A percentile compares a stretch with the other conserved stretches of the same genome.
Evolutionary conservation across 2,329 filamentous ascomycete genomes (phyloP).

Genomic region (Neonectria hederae): DNA sequence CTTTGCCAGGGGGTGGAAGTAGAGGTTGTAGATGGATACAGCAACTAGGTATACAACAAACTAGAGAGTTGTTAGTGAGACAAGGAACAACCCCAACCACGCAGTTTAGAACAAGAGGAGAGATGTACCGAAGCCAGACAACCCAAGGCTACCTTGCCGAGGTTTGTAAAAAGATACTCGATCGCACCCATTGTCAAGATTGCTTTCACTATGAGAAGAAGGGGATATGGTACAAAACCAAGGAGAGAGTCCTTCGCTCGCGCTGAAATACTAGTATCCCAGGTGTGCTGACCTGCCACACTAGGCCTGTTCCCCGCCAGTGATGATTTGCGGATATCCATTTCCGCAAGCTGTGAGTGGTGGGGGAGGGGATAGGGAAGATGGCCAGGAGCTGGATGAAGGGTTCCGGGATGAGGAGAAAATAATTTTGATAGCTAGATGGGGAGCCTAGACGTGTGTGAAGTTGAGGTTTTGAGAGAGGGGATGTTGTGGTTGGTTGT

Average conservation of each 20-base stretch:
- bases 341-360: constrained; percentile 17
- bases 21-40: constrained; percentile 41
- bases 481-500: background rate
- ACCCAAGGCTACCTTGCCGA: constrained; percentile 15
- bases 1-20: constrained; percentile 44
- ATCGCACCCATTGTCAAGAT: constrained; percentile 17
- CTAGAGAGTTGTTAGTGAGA: constrained; percentile 15
- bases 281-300: constrained; percentile 29
- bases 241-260: background rate
- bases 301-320: constrained; percentile 8
- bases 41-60: constrained; percentile 21
- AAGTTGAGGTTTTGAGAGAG: background rate
- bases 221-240: background rate
- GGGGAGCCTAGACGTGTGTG: background rate
- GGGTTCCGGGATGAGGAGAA: constrained; percentile 1
- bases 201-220: background rate
- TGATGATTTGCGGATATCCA: constrained; percentile 26
- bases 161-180: constrained; percentile 18
- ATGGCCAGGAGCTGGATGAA: constrained; percentile 3
- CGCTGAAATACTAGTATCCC: constrained; percentile 27
- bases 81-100: background rate
- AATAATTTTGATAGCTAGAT: background rate
- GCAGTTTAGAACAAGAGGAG: background rate
- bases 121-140: constrained; percentile 11
- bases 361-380: background rate